A percentile compares a stretch with the other conserved stretches of the same genome.
These are phyloP conservation scores for Boechera retrofracta DNA, from an alignment of 345 rosid species.

Conservation along the genomic window DNA sequence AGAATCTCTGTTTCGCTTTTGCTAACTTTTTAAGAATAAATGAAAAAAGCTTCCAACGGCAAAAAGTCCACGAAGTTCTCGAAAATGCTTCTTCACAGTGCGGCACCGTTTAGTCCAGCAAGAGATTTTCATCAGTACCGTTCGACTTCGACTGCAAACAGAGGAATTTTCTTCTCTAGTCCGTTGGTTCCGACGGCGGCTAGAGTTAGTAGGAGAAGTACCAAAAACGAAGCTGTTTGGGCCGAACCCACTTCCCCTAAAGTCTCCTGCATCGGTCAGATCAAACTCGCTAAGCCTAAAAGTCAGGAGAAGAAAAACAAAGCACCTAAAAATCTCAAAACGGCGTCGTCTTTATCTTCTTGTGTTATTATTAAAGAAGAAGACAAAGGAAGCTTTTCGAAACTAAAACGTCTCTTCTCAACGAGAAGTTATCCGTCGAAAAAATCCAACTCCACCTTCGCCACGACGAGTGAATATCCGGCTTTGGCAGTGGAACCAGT, in stretches of 20 bases:
- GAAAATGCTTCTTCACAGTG: conserved; percentile 57
- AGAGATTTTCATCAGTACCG: conserved; percentile 48
- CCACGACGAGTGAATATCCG: conserved; percentile 42
- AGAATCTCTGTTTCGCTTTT: conserved; percentile 13
- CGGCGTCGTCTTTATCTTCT: conserved; percentile 6
- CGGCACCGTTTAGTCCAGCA: conserved; percentile 65
- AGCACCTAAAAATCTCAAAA: conserved; percentile 24
- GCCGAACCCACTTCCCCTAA: conserved; percentile 91
- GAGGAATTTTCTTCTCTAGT: conserved; percentile 55
- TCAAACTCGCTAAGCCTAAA: conserved; percentile 54
- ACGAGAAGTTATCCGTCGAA: conserved; percentile 21
- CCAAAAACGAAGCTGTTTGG: conserved; percentile 44
- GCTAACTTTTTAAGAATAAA: conserved; percentile 9
- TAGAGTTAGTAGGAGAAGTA: conserved; percentile 47
- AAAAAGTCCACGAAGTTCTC: conserved; percentile 49
- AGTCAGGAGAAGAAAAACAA: conserved; percentile 37
- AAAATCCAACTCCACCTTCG: conserved; percentile 42
- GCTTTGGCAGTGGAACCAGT: neutral
- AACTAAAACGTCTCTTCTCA: conserved; percentile 54
- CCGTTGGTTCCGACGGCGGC: conserved; percentile 64
- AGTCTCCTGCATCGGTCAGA: conserved; percentile 91
- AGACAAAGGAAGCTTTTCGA: conserved; percentile 37
- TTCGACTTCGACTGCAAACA: conserved; percentile 28
- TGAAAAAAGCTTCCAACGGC: conserved; percentile 40
- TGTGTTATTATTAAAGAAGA: conserved; percentile 31